Conservation (phyloP, 2,329 filamentous ascomycete species). For the Colletotrichum siamense region DNA sequence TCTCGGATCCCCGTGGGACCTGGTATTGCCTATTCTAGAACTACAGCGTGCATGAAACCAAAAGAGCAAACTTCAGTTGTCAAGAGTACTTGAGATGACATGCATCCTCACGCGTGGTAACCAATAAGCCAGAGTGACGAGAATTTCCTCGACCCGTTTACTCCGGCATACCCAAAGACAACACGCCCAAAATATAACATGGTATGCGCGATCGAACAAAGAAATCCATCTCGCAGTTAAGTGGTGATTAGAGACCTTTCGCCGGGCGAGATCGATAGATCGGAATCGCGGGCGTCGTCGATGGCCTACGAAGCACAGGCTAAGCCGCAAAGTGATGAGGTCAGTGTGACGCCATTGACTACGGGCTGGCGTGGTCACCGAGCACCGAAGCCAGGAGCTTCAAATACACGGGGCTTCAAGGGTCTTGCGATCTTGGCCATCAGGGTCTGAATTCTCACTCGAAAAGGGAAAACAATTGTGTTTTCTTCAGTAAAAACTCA, state of each 20-base stretch:
- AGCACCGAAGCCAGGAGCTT: neutral
- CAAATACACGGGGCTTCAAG: neutral
- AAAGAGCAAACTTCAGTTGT: neutral
- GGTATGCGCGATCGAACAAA: neutral
- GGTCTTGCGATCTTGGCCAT: neutral
- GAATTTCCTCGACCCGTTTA: neutral
- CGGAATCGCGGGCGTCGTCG: neutral
- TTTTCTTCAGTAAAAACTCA: neutral
- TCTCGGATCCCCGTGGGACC: neutral
- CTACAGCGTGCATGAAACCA: neutral
- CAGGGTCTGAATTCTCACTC: neutral
- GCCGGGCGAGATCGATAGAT: neutral
- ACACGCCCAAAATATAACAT: neutral
- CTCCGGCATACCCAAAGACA: neutral
- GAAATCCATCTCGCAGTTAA: neutral
- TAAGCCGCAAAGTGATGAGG: constrained; percentile 3
- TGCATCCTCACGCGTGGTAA: neutral
- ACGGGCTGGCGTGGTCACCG: neutral
- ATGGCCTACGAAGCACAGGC: neutral
- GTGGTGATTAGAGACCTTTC: neutral
- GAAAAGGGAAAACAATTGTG: neutral
- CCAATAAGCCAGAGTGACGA: neutral
- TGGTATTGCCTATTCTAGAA: neutral
- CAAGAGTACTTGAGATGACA: neutral
- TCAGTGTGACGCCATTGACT: constrained; percentile 10